These are phyloP conservation scores for Plasmodium gaboni DNA, from an alignment of 169 alveolate genomes.

Conservation along the genomic window DNA sequence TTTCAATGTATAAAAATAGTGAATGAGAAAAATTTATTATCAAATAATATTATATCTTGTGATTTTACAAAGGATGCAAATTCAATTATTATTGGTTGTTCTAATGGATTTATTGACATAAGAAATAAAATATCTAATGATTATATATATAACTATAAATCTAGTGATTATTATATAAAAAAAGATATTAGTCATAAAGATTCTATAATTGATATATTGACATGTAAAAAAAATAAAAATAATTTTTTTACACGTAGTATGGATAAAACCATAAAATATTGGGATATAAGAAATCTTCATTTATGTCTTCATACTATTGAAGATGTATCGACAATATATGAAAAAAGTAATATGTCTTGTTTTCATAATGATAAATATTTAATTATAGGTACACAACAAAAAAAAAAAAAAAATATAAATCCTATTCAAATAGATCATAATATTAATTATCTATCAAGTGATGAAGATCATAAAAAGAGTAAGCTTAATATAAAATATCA, in stretches of 20 bases:
- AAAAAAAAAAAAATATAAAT: not conserved
- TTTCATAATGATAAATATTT: constrained; percentile 17
- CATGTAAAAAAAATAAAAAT: constrained; percentile 31
- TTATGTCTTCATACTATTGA: constrained; percentile 16
- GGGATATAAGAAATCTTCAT: constrained; percentile 51
- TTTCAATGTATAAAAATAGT: constrained; percentile 50
- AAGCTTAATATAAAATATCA: too few relatives aligned
- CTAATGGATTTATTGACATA: constrained; percentile 33
- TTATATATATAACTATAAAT: constrained; percentile 30
- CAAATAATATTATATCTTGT: constrained; percentile 41
- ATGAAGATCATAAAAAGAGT: too few relatives aligned
- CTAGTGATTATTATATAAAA: not conserved
- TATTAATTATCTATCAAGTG: not conserved
- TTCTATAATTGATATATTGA: constrained; percentile 38
- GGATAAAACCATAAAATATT: constrained; percentile 43
- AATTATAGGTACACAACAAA: constrained; percentile 13
- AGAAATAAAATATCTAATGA: constrained; percentile 65
- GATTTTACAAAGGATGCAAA: constrained; percentile 40
- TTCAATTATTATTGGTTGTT: constrained; percentile 55
- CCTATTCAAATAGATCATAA: not conserved
- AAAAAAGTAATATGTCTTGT: constrained; percentile 41
- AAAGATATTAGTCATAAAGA: constrained; percentile 17
- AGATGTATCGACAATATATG: constrained; percentile 6
- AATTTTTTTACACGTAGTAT: constrained; percentile 52
- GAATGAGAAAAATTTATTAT: constrained; percentile 47